phyloP scores from a whole-genome alignment of 352 stramenopile genomes.

The Pythium brachiatum region DNA sequence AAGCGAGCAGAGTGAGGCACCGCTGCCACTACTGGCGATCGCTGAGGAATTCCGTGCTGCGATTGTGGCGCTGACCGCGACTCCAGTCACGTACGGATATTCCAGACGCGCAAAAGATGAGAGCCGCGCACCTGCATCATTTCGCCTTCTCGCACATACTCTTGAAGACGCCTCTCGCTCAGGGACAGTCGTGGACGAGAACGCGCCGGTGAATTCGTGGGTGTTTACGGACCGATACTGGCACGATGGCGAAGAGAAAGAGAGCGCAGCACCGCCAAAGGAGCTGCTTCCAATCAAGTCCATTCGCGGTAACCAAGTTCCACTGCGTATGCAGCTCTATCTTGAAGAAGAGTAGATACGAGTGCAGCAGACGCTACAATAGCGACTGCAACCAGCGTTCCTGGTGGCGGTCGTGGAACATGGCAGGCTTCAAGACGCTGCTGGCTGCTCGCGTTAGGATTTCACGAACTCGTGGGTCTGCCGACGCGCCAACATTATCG shows the following conservation, averaged over 20 bases:
- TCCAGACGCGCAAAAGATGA: neutral
- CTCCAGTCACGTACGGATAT: slow-evolving; percentile 19
- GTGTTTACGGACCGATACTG: slow-evolving; percentile 59
- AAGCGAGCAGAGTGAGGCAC: slow-evolving; percentile 25
- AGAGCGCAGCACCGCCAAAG: slow-evolving; percentile 14
- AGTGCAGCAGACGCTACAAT: neutral
- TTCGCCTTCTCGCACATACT: slow-evolving; percentile 70
- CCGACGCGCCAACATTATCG: slow-evolving; percentile 7
- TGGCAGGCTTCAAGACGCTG: slow-evolving; percentile 5
- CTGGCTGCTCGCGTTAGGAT: neutral
- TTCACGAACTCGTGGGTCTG: neutral
- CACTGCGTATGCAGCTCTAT: slow-evolving; percentile 66
- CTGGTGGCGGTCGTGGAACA: neutral
- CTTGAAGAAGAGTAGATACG: slow-evolving; percentile 31
- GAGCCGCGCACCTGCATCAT: slow-evolving; percentile 30
- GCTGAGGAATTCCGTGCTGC: slow-evolving; percentile 61
- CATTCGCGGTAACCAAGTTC: slow-evolving; percentile 31
- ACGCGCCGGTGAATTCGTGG: slow-evolving; percentile 58
- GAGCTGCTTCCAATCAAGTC: slow-evolving; percentile 48
- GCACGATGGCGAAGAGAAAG: slow-evolving; percentile 30
- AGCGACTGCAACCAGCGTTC: neutral
- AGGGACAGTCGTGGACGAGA: slow-evolving; percentile 37
- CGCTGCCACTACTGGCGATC: slow-evolving; percentile 43
- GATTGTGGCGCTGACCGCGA: slow-evolving; percentile 56
- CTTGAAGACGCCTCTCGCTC: slow-evolving; percentile 40